A percentile compares a stretch with the other conserved stretches of the same genome.
These are phyloP conservation scores for Rhododendron molle DNA, from an alignment of 148 eudicot species.

Conservation along the genomic window DNA sequence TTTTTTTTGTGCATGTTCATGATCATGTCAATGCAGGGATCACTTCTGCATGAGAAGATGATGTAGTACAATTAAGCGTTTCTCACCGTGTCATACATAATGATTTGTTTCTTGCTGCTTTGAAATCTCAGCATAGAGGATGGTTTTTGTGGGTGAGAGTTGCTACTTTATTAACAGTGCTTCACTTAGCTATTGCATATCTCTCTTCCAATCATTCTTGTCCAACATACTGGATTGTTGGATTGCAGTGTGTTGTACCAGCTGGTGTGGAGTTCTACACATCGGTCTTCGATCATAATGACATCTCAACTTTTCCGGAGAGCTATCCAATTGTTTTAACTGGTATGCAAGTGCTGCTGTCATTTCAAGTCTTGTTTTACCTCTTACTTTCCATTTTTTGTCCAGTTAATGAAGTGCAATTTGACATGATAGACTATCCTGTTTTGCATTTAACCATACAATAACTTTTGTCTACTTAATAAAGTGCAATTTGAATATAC, in stretches of 20 bases:
- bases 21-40: background rate
- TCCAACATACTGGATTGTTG: background rate
- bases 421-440: background rate
- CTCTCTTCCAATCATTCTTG: background rate
- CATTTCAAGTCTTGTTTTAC: background rate
- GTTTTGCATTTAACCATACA: background rate
- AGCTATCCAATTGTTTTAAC: slow-evolving; percentile 96
- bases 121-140: background rate
- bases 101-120: slow-evolving; percentile 1
- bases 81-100: background rate
- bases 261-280: slow-evolving; percentile 86
- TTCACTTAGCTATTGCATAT: background rate
- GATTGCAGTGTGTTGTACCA: slow-evolving; percentile 90
- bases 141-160: background rate
- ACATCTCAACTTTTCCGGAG: slow-evolving; percentile 63
- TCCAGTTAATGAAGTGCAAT: background rate
- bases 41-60: background rate
- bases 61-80: background rate
- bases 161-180: background rate
- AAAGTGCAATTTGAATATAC: background rate
- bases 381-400: background rate
- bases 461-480: background rate
- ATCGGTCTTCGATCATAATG: slow-evolving; percentile 50
- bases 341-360: slow-evolving; percentile 33
- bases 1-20: background rate